Evolutionary conservation across 768 basidiomycete species (phyloP).

Genomic region (Chlorophyllum brunneum): DNA sequence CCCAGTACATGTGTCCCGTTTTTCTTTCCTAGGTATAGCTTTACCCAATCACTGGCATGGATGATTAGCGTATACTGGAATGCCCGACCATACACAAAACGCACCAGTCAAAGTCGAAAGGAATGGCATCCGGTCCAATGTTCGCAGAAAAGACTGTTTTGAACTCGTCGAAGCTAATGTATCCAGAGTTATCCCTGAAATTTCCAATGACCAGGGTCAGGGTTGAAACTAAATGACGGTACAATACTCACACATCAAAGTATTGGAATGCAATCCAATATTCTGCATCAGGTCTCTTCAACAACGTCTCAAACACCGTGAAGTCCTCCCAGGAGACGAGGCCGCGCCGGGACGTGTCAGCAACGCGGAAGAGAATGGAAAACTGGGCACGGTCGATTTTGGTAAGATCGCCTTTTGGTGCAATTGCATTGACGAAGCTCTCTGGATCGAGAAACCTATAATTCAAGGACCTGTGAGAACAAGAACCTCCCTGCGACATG

Average conservation of each 20-base stretch:
- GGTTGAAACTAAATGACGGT: background rate
- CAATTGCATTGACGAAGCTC: constrained; percentile 94
- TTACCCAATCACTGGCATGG: constrained; percentile 80
- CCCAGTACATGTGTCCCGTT: constrained; percentile 89
- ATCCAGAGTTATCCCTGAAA: constrained; percentile 81
- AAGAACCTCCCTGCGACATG: constrained; percentile 18
- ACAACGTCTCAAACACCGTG: constrained; percentile 86
- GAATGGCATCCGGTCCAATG: constrained; percentile 74
- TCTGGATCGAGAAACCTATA: constrained; percentile 80
- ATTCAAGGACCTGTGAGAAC: constrained; percentile 13
- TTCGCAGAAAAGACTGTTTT: constrained; percentile 86
- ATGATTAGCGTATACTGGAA: background rate
- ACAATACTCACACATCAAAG: constrained; percentile 81
- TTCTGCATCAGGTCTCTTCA: constrained; percentile 94
- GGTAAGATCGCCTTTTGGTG: constrained; percentile 77
- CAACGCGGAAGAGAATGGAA: constrained; percentile 85
- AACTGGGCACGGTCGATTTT: constrained; percentile 89
- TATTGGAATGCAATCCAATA: constrained; percentile 97
- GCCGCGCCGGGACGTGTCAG: constrained; percentile 72
- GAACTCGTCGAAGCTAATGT: constrained; percentile 92
- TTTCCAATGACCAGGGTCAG: constrained; percentile 14
- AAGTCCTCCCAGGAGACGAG: constrained; percentile 95
- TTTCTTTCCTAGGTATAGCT: constrained; percentile 91
- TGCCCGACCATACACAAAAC: background rate
- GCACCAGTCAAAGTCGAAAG: constrained; percentile 93